Evolutionary conservation across 805 yeast genomes (phyloP).

Genomic region (Sugiyamaella mastotermitis): DNA sequence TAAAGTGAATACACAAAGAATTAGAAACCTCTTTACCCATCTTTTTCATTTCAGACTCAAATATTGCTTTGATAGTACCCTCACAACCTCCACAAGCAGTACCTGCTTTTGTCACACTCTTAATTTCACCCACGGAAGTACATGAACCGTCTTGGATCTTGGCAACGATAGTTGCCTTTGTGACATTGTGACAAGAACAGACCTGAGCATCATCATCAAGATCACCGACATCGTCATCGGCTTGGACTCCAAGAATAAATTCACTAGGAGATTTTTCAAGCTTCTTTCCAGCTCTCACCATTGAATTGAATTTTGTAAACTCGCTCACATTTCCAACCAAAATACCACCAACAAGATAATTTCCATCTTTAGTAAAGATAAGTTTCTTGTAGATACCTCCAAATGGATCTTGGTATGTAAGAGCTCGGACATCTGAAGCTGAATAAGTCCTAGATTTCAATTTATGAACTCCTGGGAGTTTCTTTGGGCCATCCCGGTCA

Average conservation of each 20-base stretch:
- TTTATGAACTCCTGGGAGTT: slow-evolving; percentile 24
- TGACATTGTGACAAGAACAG: slow-evolving; percentile 34
- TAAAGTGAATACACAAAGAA: too few species aligned
- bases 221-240: slow-evolving; percentile 28
- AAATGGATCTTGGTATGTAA: slow-evolving; percentile 32
- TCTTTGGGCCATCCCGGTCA: slow-evolving; percentile 32
- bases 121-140: slow-evolving; percentile 29
- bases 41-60: too few species aligned
- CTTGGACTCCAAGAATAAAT: slow-evolving; percentile 26
- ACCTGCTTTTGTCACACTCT: slow-evolving; percentile 34
- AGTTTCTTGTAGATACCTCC: slow-evolving; percentile 32
- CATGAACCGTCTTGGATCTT: slow-evolving; percentile 28
- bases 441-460: slow-evolving; percentile 19
- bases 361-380: slow-evolving; percentile 32
- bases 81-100: slow-evolving; percentile 38
- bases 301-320: slow-evolving; percentile 30
- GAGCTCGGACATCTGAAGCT: slow-evolving; percentile 22
- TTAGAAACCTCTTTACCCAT: too few species aligned
- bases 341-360: slow-evolving; percentile 34
- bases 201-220: slow-evolving; percentile 34
- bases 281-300: slow-evolving; percentile 28
- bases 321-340: slow-evolving; percentile 32
- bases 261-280: slow-evolving; percentile 30
- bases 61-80: too few species aligned
- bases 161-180: slow-evolving; percentile 30